Conservation (phyloP, 2,329 filamentous ascomycete species). For the Neocucurbitaria cava region DNA sequence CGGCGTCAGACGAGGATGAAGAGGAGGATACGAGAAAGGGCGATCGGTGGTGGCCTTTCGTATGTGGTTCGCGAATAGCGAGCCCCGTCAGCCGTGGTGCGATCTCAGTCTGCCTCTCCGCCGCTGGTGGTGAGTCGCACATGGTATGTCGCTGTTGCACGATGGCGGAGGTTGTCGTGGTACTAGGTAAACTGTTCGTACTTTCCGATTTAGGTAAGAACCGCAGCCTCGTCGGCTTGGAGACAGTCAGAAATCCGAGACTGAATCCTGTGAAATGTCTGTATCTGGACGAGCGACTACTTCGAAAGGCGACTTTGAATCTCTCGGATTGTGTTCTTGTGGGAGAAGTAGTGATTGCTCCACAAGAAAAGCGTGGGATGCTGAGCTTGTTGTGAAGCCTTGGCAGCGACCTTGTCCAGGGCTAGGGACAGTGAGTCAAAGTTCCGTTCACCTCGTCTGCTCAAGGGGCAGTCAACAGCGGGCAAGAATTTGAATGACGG, state of each 20-base stretch:
- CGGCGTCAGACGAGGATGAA: slow-evolving; percentile 9
- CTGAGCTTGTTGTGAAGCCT: not conserved
- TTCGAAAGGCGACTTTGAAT: no score
- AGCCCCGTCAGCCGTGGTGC: no score
- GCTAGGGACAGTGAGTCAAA: not conserved
- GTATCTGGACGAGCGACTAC: no score
- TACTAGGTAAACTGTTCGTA: no score
- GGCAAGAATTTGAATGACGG: not conserved
- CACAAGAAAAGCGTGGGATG: not conserved
- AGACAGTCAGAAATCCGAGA: no score
- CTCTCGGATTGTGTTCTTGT: not conserved
- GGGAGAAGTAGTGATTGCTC: not conserved
- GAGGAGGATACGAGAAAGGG: slow-evolving; percentile 1
- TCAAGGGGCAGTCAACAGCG: not conserved
- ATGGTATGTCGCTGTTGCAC: no score
- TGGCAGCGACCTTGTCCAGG: not conserved
- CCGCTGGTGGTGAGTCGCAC: no score
- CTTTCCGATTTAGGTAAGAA: no score
- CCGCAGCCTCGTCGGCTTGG: no score
- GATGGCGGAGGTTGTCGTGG: no score
- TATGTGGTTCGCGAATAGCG: not conserved
- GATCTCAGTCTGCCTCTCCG: no score
- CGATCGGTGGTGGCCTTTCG: not conserved
- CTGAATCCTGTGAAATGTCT: no score
- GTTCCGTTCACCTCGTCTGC: not conserved